Percentiles rank a stretch among this genome's conserved stretches.
Evolutionary conservation across 441 rosid genomes (phyloP).

Genomic region (Pelargonium fulgidum): DNA sequence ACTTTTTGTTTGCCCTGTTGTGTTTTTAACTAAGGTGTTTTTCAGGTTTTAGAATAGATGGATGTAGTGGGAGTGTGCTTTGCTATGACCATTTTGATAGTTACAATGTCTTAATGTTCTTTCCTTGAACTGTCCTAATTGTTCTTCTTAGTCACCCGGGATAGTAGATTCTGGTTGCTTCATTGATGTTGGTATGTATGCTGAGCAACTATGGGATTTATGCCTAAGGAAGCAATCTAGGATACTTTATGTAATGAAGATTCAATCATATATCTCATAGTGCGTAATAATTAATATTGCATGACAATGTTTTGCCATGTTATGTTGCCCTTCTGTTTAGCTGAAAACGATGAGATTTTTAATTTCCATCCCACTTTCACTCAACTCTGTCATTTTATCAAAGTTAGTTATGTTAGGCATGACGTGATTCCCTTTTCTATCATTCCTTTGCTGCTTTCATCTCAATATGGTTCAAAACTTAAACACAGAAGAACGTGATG

Average conservation of each 20-base stretch:
- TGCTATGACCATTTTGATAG: background rate
- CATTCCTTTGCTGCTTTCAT: background rate
- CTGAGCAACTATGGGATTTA: no score
- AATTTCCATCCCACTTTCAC: background rate
- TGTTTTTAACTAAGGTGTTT: background rate
- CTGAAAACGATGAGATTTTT: background rate
- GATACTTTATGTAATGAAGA: background rate
- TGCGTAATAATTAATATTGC: background rate
- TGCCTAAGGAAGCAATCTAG: background rate
- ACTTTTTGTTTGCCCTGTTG: background rate
- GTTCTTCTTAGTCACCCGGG: background rate
- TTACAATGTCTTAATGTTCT: background rate
- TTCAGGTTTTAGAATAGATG: background rate
- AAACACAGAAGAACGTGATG: background rate
- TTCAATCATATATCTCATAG: slow-evolving; percentile 3
- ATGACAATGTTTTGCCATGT: background rate
- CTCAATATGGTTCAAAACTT: background rate
- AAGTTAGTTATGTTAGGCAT: background rate
- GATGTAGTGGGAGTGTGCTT: background rate
- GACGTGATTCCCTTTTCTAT: background rate
- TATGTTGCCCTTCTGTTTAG: background rate
- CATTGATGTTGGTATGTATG: no score
- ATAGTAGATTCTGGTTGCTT: background rate
- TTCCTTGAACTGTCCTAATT: background rate
- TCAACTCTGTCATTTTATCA: background rate